phyloP scores from a whole-genome alignment of 1,139 yeast species.

The Yamadazyma sp. region DNA sequence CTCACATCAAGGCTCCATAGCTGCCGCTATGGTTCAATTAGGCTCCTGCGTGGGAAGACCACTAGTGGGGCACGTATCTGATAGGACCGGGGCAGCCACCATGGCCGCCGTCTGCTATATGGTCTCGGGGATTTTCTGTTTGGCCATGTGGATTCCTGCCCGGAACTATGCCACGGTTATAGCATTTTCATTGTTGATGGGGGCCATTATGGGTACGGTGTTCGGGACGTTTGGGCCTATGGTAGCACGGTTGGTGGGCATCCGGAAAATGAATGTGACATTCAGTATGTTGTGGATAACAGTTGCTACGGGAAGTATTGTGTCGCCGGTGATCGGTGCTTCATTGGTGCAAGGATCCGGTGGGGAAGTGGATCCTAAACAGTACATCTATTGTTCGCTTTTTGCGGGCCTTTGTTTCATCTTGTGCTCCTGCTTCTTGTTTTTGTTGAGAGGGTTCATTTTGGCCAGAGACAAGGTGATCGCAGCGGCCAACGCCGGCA shows the following conservation, averaged over 20 bases:
- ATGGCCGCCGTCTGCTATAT: slow-evolving; percentile 32
- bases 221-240: slow-evolving; percentile 14
- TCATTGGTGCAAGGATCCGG: slow-evolving; percentile 6
- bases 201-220: slow-evolving; percentile 17
- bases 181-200: slow-evolving; percentile 17
- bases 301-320: slow-evolving; percentile 35
- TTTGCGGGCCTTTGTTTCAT: slow-evolving; percentile 46
- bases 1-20: slow-evolving; percentile 44
- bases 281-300: slow-evolving; percentile 44
- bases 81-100: slow-evolving; percentile 46
- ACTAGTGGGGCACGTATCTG: slow-evolving; percentile 47
- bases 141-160: slow-evolving; percentile 65
- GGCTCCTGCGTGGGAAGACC: slow-evolving; percentile 45
- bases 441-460: slow-evolving; percentile 42
- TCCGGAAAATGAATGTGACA: slow-evolving; percentile 36
- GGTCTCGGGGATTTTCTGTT: slow-evolving; percentile 37
- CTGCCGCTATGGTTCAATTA: slow-evolving; percentile 47
- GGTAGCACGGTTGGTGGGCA: slow-evolving; percentile 33
- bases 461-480: slow-evolving; percentile 20
- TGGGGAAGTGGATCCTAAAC: slow-evolving; percentile 24
- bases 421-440: slow-evolving; percentile 30
- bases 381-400: slow-evolving; percentile 43
- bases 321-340: slow-evolving; percentile 48
- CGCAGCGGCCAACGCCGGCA: slow-evolving; percentile 8
- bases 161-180: slow-evolving; percentile 50